Conservation (phyloP, 805 yeast species). For the Candida xiaguanensis region DNA sequence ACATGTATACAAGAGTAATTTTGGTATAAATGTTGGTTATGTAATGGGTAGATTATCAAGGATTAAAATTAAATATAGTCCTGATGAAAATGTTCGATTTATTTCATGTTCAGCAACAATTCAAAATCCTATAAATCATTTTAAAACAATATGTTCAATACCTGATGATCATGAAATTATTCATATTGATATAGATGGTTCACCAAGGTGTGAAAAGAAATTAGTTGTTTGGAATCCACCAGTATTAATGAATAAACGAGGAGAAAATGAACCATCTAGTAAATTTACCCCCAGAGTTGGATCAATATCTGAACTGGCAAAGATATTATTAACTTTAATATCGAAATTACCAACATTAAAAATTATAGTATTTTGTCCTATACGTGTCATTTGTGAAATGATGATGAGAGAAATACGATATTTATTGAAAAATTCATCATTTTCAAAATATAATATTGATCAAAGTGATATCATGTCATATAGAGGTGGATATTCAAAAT, state of each 20-base stretch:
- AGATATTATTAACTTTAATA: constrained; percentile 63
- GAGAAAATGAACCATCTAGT: constrained; percentile 24
- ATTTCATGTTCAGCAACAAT: constrained; percentile 95
- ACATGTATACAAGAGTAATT: constrained; percentile 84
- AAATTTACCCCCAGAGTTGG: constrained; percentile 48
- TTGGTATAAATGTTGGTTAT: constrained; percentile 89
- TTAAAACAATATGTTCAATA: constrained; percentile 71
- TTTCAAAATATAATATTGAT: constrained; percentile 32
- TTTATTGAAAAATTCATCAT: constrained; percentile 41
- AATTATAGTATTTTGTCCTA: constrained; percentile 87
- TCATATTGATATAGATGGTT: constrained; percentile 76
- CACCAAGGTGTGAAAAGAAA: constrained; percentile 78
- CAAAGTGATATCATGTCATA: constrained; percentile 79
- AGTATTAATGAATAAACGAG: constrained; percentile 50
- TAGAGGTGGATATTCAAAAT: constrained; percentile 89
- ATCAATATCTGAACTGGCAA: constrained; percentile 74
- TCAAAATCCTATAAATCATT: constrained; percentile 66
- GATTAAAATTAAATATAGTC: constrained; percentile 21
- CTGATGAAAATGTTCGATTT: constrained; percentile 49
- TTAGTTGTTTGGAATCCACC: constrained; percentile 87
- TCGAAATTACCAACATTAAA: constrained; percentile 53
- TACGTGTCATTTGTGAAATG: constrained; percentile 80
- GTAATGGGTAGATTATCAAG: constrained; percentile 79
- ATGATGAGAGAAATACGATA: constrained; percentile 78
- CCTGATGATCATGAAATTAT: constrained; percentile 39